phyloP scores from a whole-genome alignment of 805 yeast species.

The Blastobotrys terrestris region DNA sequence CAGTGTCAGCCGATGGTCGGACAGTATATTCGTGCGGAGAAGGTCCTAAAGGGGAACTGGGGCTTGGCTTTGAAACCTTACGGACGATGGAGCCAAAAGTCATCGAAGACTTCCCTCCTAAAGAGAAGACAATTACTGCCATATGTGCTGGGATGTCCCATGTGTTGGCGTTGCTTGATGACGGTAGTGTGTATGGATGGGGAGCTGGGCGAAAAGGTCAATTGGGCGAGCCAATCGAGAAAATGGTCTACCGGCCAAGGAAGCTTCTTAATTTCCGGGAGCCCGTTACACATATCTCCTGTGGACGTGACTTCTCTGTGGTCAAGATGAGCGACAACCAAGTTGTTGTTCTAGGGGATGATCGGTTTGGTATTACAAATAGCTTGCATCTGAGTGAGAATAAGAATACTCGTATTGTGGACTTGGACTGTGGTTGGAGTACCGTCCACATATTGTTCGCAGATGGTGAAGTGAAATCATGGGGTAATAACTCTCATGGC shows the following conservation, averaged over 20 bases:
- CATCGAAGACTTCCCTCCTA: constrained; percentile 18
- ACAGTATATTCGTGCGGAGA: constrained; percentile 50
- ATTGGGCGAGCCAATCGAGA: constrained; percentile 25
- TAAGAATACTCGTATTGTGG: constrained; percentile 1
- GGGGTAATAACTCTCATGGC: constrained; percentile 74
- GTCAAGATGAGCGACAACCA: constrained; percentile 22
- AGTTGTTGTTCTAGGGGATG: constrained; percentile 34
- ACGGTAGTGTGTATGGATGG: constrained; percentile 55
- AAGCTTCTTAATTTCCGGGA: constrained; percentile 5
- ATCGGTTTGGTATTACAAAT: constrained; percentile 19
- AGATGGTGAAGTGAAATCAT: constrained; percentile 36
- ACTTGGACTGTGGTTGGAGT: constrained; percentile 66
- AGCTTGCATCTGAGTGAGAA: background rate
- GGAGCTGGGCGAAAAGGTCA: constrained; percentile 64
- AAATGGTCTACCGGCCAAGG: constrained; percentile 5
- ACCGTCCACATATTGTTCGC: constrained; percentile 48
- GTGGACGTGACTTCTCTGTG: constrained; percentile 59
- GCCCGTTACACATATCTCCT: constrained; percentile 20
- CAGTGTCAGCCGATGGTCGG: constrained; percentile 36
- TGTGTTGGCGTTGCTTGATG: constrained; percentile 23
- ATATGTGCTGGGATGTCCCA: constrained; percentile 31
- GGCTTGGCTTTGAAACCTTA: constrained; percentile 35
- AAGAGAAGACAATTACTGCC: constrained; percentile 7
- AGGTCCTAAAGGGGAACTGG: constrained; percentile 74
- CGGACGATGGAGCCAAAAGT: constrained; percentile 4